phyloP scores from a whole-genome alignment of 495 filamentous ascomycete species.

The Podospora australis region DNA sequence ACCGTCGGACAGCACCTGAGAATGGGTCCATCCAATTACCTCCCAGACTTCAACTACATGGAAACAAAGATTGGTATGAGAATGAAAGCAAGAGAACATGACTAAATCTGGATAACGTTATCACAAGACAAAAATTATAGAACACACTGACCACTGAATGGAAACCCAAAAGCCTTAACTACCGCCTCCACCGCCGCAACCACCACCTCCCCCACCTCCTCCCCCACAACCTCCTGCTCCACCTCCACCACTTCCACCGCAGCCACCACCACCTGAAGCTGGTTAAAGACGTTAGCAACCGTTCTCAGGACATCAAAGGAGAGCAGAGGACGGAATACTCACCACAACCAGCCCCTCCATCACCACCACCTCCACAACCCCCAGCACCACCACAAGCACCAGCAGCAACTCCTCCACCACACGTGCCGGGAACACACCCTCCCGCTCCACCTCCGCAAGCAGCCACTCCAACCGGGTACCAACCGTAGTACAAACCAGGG shows the following conservation, averaged over 20 bases:
- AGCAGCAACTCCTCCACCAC: constrained; percentile 29
- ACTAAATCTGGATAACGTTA: too few species aligned
- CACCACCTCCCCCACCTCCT: constrained; percentile 37
- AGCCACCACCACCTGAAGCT: constrained; percentile 1
- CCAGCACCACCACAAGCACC: constrained; percentile 30
- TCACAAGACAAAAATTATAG: too few species aligned
- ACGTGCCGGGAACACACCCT: constrained; percentile 17
- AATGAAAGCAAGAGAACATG: too few species aligned
- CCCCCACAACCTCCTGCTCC: constrained; percentile 49
- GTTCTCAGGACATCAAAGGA: not conserved
- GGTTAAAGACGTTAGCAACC: not conserved
- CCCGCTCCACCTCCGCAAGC: constrained; percentile 14
- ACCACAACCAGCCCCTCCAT: constrained; percentile 16
- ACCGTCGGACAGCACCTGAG: too few species aligned
- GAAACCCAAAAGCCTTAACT: too few species aligned
- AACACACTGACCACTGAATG: too few species aligned
- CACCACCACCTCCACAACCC: constrained; percentile 36
- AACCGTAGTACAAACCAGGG: constrained; percentile 20
- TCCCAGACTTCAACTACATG: too few species aligned
- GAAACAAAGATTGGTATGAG: too few species aligned
- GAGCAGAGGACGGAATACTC: not conserved
- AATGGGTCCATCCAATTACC: too few species aligned
- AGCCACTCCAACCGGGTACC: constrained; percentile 35
- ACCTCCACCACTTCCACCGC: constrained; percentile 40
- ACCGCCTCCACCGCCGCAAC: constrained; percentile 38